Evolutionary conservation across 192 early-diverging fungal genomes (phyloP).

Genomic region (Martensiomyces pterosporus): DNA sequence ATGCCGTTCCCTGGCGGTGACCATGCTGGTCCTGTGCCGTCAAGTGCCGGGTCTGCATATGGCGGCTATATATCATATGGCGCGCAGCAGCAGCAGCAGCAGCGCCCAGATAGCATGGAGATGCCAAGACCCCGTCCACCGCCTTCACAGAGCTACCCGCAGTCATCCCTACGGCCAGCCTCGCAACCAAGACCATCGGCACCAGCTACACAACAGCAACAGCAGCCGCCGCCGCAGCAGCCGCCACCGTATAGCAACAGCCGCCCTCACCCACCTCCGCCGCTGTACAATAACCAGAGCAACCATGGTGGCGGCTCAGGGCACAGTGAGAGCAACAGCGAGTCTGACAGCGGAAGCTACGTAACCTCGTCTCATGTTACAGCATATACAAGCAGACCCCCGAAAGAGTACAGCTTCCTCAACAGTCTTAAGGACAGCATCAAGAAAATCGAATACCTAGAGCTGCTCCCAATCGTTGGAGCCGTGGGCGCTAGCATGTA

Average conservation of each 20-base stretch:
- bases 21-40: too few relatives aligned
- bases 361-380: too few relatives aligned
- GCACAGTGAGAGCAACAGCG: slow-evolving; percentile 24
- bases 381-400: too few relatives aligned
- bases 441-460: slow-evolving; percentile 15
- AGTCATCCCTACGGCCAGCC: slow-evolving; percentile 4
- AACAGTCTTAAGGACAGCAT: slow-evolving; percentile 32
- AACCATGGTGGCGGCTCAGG: too few relatives aligned
- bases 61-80: too few relatives aligned
- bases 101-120: too few relatives aligned
- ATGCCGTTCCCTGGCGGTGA: too few relatives aligned
- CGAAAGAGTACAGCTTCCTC: slow-evolving; percentile 15
- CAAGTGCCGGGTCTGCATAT: too few relatives aligned
- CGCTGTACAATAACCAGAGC: slow-evolving; percentile 1
- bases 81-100: slow-evolving; percentile 7
- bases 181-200: slow-evolving; percentile 8
- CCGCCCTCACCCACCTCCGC: slow-evolving; percentile 2
- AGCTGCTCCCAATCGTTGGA: slow-evolving; percentile 26
- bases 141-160: too few relatives aligned
- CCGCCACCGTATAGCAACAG: too few relatives aligned
- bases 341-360: slow-evolving; percentile 6
- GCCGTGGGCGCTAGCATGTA: slow-evolving; percentile 27
- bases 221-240: too few relatives aligned
- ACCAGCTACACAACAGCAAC: background rate
- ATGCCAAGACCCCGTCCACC: too few relatives aligned